phyloP scores from a whole-genome alignment of 805 yeast genomes.

The Yamadazyma laniorum region DNA sequence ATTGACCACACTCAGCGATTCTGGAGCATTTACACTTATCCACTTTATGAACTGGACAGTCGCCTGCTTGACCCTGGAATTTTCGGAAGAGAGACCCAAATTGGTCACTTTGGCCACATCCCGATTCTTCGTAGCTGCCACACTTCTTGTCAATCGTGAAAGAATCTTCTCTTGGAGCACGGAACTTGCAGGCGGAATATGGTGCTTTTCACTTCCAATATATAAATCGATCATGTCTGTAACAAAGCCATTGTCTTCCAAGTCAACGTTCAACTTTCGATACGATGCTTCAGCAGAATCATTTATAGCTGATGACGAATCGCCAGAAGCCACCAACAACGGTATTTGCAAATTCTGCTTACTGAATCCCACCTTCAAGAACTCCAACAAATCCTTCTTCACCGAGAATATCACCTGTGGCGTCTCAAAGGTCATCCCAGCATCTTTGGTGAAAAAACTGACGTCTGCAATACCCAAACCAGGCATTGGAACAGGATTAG shows the following conservation, averaged over 20 bases:
- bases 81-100: constrained; percentile 58
- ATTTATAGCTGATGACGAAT: constrained; percentile 53
- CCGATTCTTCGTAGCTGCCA: constrained; percentile 43
- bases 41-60: constrained; percentile 66
- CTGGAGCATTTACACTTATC: constrained; percentile 34
- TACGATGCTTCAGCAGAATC: constrained; percentile 52
- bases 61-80: constrained; percentile 50
- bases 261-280: constrained; percentile 50
- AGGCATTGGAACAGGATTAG: constrained; percentile 45
- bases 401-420: constrained; percentile 41
- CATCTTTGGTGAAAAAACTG: constrained; percentile 62
- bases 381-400: constrained; percentile 34
- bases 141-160: constrained; percentile 49
- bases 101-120: constrained; percentile 50
- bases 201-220: constrained; percentile 42
- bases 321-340: constrained; percentile 62
- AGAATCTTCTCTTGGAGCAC: constrained; percentile 58
- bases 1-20: constrained; percentile 12
- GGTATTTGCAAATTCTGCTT: constrained; percentile 43
- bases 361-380: constrained; percentile 40
- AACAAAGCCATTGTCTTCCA: constrained; percentile 49
- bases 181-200: constrained; percentile 52
- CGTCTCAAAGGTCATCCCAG: constrained; percentile 58
- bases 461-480: constrained; percentile 61
- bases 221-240: constrained; percentile 47